These are phyloP conservation scores for Clarkia xantiana DNA, from an alignment of 345 rosid species.

Conservation along the genomic window DNA sequence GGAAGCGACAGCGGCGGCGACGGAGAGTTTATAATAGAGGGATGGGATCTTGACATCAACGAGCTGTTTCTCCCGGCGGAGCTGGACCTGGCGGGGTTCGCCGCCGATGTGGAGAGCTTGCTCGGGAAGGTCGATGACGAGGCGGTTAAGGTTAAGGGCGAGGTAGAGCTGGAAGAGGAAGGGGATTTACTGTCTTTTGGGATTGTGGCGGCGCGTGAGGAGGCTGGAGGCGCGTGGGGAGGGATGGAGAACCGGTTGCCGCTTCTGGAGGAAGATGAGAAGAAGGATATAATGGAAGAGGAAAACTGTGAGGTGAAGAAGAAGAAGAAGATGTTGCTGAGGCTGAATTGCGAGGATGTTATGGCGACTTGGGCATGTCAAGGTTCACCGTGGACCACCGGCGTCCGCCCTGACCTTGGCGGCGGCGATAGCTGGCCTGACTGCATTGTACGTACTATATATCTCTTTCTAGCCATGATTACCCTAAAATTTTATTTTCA, in stretches of 20 bases:
- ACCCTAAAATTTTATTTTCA: no score
- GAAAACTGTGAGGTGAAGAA: conserved; percentile 15
- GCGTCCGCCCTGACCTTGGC: conserved; percentile 39
- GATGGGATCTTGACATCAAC: conserved; percentile 4
- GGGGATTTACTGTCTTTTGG: neutral
- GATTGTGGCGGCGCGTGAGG: conserved; percentile 9
- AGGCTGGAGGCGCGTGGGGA: conserved; percentile 9
- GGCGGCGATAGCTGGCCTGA: conserved; percentile 32
- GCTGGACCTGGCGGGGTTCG: conserved; percentile 69
- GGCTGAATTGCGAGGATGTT: conserved; percentile 51
- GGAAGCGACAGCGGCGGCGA: conserved; percentile 3
- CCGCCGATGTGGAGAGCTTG: conserved; percentile 69
- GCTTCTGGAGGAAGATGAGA: no score
- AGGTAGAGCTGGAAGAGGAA: neutral
- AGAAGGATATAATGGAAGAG: neutral
- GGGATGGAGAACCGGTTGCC: neutral
- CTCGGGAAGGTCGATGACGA: conserved; percentile 25
- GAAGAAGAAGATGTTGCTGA: conserved; percentile 34
- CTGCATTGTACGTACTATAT: conserved; percentile 36
- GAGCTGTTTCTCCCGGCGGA: conserved; percentile 57
- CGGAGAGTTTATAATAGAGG: neutral
- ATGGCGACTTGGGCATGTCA: conserved; percentile 63
- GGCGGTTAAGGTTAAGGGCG: conserved; percentile 33
- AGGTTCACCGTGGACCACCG: conserved; percentile 65
- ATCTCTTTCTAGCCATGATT: no score